A percentile compares a stretch with the other conserved stretches of the same genome.
phyloP scores from a whole-genome alignment of 371 early-diverging fungal species.

The Smittium mucronatum region DNA sequence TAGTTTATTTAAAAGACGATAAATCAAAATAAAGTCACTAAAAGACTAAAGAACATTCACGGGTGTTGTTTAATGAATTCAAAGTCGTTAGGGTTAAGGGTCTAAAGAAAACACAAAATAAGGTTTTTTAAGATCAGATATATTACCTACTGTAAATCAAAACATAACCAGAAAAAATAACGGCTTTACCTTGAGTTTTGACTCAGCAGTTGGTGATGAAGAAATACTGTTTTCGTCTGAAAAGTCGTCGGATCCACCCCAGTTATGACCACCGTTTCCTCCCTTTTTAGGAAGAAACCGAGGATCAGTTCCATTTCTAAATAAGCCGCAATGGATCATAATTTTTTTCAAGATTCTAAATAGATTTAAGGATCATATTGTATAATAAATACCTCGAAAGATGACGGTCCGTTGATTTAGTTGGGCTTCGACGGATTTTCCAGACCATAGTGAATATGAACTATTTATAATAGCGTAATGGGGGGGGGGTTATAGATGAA shows the following conservation, averaged over 20 bases:
- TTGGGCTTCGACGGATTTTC: not conserved
- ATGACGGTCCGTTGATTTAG: not conserved
- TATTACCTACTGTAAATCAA: too few relatives aligned
- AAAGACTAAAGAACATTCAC: not conserved
- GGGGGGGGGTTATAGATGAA: not conserved
- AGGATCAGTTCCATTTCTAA: constrained; percentile 18
- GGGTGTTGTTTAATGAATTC: not conserved
- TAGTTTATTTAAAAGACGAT: not conserved
- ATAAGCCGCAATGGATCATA: not conserved
- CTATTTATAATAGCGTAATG: not conserved
- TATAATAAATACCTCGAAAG: not conserved
- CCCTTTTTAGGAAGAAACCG: constrained; percentile 23
- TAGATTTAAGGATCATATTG: not conserved
- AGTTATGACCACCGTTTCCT: constrained; percentile 26
- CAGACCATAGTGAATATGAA: not conserved
- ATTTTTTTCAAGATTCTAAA: not conserved
- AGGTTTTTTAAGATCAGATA: too few relatives aligned
- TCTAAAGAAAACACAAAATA: too few relatives aligned
- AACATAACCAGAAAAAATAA: too few relatives aligned
- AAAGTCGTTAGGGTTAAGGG: not conserved
- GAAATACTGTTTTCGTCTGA: constrained; percentile 10
- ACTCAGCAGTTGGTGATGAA: not conserved
- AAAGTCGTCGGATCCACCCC: constrained; percentile 18
- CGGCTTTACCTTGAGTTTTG: constrained; percentile 7
- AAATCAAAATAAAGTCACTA: too few relatives aligned